Base-by-base conservation (phyloP, 2,329 filamentous ascomycete genomes). In the Cercospora sojina region DNA sequence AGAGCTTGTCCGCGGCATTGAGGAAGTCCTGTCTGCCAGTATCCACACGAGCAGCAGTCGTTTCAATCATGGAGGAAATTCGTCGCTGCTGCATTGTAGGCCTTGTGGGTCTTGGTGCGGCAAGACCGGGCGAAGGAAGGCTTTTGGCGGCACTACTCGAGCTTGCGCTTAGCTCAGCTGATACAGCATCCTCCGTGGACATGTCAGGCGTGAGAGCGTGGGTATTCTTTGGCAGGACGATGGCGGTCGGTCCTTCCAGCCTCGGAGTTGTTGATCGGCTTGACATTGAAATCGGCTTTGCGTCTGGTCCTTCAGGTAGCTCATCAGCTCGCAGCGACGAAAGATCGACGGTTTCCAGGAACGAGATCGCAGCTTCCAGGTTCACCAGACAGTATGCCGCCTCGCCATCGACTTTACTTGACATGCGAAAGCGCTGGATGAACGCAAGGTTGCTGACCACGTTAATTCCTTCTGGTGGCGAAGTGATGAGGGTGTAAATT, bases 361-460 rank as follows among this genome's bases (percentile, higher is more conserved):
- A 99, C 61, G 91, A 93, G 64, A 98, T 92, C 65, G 94, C 91
- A 18, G 95, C 95, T 79, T 99, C 95, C 1, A 99, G 85, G 72
- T 97, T 99, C 47, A 96, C 97, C 65, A 99, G 83, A 75, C 95
- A 98, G 78, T 99, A 99, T 0, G 95, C 93, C 12, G 93, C 91
- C 79, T 99, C 95, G 16, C 95, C 95, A 65, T 96, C 92, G 41
- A 98, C 86, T 74, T 94, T 97, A 70, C 84, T 89, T 61, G 91
- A 87, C 77, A 92, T 91, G 64, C 95, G 88, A 77, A 99, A 99
- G 68, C 91, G 84, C 76, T 98, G 93, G 71, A 98, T 93, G 77
- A 98, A 99, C 72, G 91, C 88, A n/a, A 96, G 83, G 77, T 99
- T 96, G 82, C 94, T 98, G 75, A 97, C 92, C 64, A 93, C 90